These are phyloP conservation scores for Sedum album DNA, from an alignment of 164 flowering plant genomes.

Conservation along the genomic window DNA sequence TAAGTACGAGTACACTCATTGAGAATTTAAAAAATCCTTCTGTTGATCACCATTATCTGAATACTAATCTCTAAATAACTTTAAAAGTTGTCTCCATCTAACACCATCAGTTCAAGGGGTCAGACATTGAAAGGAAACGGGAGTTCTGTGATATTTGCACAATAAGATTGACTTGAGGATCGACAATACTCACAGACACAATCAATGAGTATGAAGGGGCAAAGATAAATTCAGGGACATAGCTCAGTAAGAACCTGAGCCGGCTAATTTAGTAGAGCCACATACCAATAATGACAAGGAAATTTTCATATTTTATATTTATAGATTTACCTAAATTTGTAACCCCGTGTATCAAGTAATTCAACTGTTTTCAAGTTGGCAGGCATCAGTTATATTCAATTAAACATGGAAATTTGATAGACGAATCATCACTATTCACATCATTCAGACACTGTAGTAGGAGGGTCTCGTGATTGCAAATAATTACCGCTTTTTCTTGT, in stretches of 20 bases:
- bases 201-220: no score
- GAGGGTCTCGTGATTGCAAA: neutral
- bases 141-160: neutral
- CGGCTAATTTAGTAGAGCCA: no score
- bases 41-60: neutral
- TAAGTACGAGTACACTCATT: no score
- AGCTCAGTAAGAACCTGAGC: no score
- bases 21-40: neutral
- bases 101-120: neutral
- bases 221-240: no score
- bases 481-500: constrained; percentile 70
- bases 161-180: neutral
- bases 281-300: no score
- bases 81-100: neutral
- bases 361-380: neutral
- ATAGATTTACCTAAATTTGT: neutral
- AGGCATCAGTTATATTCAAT: neutral
- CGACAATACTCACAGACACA: neutral
- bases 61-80: neutral
- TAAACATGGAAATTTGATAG: neutral
- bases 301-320: no score
- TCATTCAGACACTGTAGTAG: neutral
- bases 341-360: neutral
- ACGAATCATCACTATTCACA: neutral
- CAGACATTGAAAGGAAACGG: neutral